phyloP scores from a whole-genome alignment of 352 stramenopile species.

The Phytopythium oedochilum region DNA sequence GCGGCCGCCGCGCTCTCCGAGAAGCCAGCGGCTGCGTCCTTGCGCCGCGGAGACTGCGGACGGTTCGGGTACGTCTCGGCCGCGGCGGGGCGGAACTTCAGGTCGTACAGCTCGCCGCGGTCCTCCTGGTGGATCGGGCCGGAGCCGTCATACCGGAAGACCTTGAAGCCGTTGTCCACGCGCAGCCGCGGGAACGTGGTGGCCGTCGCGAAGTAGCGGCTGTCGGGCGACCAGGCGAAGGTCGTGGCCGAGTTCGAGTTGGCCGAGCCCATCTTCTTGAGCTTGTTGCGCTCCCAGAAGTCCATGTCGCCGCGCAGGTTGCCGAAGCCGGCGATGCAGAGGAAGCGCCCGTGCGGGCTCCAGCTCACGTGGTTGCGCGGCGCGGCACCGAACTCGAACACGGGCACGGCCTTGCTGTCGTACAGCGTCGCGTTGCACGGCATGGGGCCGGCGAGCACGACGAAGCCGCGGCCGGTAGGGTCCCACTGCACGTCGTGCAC shows the following conservation, averaged over 20 bases:
- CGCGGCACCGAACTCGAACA: conserved; percentile 95
- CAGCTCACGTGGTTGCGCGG: conserved; percentile 96
- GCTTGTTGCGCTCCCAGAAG: conserved; percentile 95
- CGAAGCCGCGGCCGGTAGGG: conserved; percentile 89
- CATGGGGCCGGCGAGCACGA: conserved; percentile 95
- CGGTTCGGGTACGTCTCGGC: conserved; percentile 86
- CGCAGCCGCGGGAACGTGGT: conserved; percentile 98
- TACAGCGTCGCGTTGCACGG: conserved; percentile 95
- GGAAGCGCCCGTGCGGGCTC: conserved; percentile 95
- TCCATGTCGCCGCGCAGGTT: conserved; percentile 97
- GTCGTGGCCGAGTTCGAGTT: conserved; percentile 78
- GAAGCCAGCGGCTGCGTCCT: conserved; percentile 36
- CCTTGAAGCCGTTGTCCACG: conserved; percentile 97
- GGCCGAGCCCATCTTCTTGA: conserved; percentile 91
- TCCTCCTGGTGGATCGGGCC: conserved; percentile 85
- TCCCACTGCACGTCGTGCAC: conserved; percentile 96
- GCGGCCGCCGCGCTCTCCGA: conserved; percentile 33
- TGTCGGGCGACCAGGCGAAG: conserved; percentile 93
- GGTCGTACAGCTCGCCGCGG: conserved; percentile 82
- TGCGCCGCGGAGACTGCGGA: conserved; percentile 76
- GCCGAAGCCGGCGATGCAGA: conserved; percentile 94
- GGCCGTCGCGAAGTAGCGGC: conserved; percentile 92
- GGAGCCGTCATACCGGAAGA: conserved; percentile 96
- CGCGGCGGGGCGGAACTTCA: conserved; percentile 78
- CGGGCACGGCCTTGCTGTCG: conserved; percentile 92